phyloP scores from a whole-genome alignment of 192 early-diverging fungal species.

The Coemansia sp. region DNA sequence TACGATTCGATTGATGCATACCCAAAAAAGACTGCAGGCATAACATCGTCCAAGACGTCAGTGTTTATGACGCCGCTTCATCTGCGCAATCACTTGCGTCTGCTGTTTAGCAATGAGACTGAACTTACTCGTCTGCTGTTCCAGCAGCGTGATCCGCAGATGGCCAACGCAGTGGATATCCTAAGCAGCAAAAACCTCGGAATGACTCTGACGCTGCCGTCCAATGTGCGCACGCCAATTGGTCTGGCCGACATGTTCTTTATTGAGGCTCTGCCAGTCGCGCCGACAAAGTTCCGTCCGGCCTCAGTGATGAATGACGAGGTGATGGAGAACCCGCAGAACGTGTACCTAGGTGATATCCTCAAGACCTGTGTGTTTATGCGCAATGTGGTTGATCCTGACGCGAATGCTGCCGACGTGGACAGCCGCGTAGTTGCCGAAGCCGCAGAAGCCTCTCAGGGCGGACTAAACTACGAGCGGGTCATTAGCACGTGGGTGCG shows the following conservation, averaged over 20 bases:
- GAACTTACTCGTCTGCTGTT: constrained; percentile 78
- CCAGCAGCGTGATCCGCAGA: constrained; percentile 63
- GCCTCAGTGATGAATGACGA: constrained; percentile 87
- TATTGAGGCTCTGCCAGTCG: constrained; percentile 84
- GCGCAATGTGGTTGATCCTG: constrained; percentile 53
- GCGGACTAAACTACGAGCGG: constrained; percentile 36
- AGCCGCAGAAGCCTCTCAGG: constrained; percentile 20
- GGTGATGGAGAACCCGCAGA: constrained; percentile 93
- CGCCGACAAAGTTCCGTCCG: constrained; percentile 93
- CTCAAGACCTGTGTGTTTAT: constrained; percentile 76
- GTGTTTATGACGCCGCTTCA: constrained; percentile 70
- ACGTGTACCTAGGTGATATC: constrained; percentile 80
- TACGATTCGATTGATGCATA: constrained; percentile 30
- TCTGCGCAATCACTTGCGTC: constrained; percentile 72
- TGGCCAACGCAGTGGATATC: constrained; percentile 21
- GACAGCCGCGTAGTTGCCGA: constrained; percentile 22
- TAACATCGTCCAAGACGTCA: constrained; percentile 7
- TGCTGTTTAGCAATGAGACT: constrained; percentile 77
- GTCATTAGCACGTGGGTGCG: constrained; percentile 67
- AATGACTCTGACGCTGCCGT: constrained; percentile 34
- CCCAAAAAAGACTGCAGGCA: constrained; percentile 40
- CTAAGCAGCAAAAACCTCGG: constrained; percentile 11
- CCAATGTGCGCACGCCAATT: constrained; percentile 47
- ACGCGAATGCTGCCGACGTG: constrained; percentile 15
- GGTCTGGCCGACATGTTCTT: constrained; percentile 86